Base-by-base conservation (phyloP, 805 yeast genomes). In the Maudiozyma bulderi region DNA sequence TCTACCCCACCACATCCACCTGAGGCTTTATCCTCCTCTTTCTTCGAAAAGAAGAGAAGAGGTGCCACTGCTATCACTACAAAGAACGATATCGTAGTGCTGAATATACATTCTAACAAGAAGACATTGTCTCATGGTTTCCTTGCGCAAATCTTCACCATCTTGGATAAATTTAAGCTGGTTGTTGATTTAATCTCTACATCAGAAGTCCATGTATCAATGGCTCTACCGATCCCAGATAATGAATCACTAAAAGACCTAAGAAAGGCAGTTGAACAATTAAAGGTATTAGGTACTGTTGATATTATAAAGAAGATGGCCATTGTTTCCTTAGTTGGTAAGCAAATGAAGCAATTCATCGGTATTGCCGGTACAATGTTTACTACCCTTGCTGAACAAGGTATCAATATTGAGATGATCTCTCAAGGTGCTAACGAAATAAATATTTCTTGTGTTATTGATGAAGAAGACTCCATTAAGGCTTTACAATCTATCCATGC, bases 321-420 rank as follows among this genome's bases (percentile, higher is more conserved):
- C 55, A 93, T 93, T 63, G 85, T 93, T 32, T 89, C 97, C 2
- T 75, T 93, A 49, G 98, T 93, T 46, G 99, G 99, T 41, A 89
- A 87, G 62, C 95, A 91, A 66, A 91, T 93, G 98, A 89, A 89
- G 63, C 96, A 90, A 64, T 79, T 84, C 65, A 86, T 93, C 52
- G 99, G 99, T 62, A 90, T 88, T 64, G 99, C 99, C 0, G 96
- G 97, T 44, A 83, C 88, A 56, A 91, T 91, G 96, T 93, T 93
- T 72, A 82, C 89, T 58, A 87, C 95, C 1, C 73, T 93, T 57
- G 97, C 98, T 7, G 90, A 86, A 61, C 95, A 91, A 60, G 78
- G 79, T 43, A 84, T 93, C 63, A 93, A 93, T 69, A 88, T 93
- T 58, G 99, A 93, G 69, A 93, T 93, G 99, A 93, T 93, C 69